These are phyloP conservation scores for Populus hybrid DNA, from an alignment of 441 rosid species.

Conservation along the genomic window DNA sequence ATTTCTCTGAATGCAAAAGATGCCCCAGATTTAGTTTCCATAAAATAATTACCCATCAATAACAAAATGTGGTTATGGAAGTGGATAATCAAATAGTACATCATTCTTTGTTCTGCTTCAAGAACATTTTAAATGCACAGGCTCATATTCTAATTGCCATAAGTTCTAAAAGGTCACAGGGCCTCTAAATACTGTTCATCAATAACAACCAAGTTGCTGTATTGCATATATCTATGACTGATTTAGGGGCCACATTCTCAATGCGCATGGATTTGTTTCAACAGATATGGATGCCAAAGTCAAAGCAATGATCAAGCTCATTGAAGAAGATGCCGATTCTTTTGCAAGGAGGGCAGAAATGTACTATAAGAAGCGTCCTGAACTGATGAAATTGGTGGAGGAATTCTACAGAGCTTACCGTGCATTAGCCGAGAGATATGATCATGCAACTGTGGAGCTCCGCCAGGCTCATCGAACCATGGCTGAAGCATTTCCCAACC, in stretches of 20 bases:
- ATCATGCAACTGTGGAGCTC: constrained; percentile 88
- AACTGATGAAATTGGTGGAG: constrained; percentile 94
- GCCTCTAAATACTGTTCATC: background rate
- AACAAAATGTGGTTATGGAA: background rate
- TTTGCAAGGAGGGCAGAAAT: constrained; percentile 99
- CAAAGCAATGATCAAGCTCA: constrained; percentile 94
- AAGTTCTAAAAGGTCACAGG: background rate
- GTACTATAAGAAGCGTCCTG: constrained; percentile 97
- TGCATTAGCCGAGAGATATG: constrained; percentile 96
- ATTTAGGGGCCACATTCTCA: background rate
- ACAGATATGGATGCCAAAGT: constrained; percentile 94
- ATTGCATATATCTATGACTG: background rate
- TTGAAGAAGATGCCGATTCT: constrained; percentile 99
- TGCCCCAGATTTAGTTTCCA: background rate
- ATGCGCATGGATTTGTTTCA: constrained; percentile 4
- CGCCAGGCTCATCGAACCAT: constrained; percentile 94
- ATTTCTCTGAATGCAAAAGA: background rate
- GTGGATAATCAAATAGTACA: background rate
- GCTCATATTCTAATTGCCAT: background rate
- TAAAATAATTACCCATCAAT: too few species aligned
- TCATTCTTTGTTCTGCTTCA: background rate
- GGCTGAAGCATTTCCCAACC: constrained; percentile 92
- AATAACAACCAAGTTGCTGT: background rate
- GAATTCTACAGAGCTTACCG: constrained; percentile 97
- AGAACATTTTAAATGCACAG: background rate